phyloP scores from a whole-genome alignment of 2,329 filamentous ascomycete genomes.

The Blastomyces emzantsi region DNA sequence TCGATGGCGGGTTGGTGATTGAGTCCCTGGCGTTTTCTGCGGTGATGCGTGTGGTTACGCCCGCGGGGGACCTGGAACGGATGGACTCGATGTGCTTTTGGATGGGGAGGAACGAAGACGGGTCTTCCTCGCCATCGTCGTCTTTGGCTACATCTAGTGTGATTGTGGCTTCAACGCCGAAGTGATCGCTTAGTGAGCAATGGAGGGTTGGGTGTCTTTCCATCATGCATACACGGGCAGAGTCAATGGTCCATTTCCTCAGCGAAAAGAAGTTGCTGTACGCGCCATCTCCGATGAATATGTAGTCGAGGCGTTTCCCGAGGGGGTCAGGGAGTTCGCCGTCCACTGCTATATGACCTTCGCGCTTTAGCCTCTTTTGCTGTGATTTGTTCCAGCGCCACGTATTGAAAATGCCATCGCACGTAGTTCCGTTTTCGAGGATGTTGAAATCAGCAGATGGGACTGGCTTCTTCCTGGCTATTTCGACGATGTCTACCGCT shows the following conservation, averaged over 20 bases:
- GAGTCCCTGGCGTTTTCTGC: background rate
- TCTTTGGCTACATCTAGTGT: slow-evolving; percentile 33
- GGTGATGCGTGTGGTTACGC: background rate
- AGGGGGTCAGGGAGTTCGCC: slow-evolving; percentile 57
- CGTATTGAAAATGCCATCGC: slow-evolving; percentile 77
- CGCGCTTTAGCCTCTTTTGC: slow-evolving; percentile 58
- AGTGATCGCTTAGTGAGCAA: slow-evolving; percentile 91
- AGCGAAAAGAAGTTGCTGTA: slow-evolving; percentile 17
- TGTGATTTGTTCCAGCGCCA: slow-evolving; percentile 78
- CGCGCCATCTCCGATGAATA: slow-evolving; percentile 62
- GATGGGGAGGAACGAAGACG: slow-evolving; percentile 16
- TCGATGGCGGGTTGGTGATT: background rate
- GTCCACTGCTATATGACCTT: slow-evolving; percentile 56
- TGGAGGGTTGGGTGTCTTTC: slow-evolving; percentile 69
- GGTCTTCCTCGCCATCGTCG: slow-evolving; percentile 13
- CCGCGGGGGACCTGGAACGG: slow-evolving; percentile 4
- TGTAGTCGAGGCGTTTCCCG: slow-evolving; percentile 89
- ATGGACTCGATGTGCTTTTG: slow-evolving; percentile 14
- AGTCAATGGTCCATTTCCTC: slow-evolving; percentile 58
- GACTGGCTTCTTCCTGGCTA: slow-evolving; percentile 54
- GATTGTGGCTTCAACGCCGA: slow-evolving; percentile 77
- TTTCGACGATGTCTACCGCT: slow-evolving; percentile 58
- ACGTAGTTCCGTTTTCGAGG: slow-evolving; percentile 72
- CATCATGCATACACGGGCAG: slow-evolving; percentile 67
- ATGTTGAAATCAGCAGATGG: slow-evolving; percentile 74